Conservation (phyloP, 768 basidiomycete genomes). For the Inosperma sp. region DNA sequence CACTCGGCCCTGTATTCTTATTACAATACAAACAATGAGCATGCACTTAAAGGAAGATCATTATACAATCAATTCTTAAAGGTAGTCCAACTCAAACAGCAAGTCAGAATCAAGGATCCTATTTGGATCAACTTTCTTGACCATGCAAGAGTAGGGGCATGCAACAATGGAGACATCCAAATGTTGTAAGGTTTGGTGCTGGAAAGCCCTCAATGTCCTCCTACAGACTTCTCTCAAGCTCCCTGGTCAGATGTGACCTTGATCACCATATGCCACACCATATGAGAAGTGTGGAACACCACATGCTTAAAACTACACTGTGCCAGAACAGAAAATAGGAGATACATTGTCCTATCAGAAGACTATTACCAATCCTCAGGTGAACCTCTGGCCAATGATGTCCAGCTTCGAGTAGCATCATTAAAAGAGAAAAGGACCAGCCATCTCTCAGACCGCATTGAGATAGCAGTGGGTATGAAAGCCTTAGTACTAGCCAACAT, state of each 20-base stretch:
- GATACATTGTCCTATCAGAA: conserved; percentile 28
- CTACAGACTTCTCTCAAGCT: conserved; percentile 19
- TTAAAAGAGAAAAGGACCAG: conserved; percentile 11
- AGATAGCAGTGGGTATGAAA: conserved; percentile 27
- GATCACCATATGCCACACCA: conserved; percentile 36
- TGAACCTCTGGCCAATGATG: background rate
- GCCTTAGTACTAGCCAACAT: conserved; percentile 36
- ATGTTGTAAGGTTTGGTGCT: conserved; percentile 23
- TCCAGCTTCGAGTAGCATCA: conserved; percentile 5
- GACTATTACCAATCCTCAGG: conserved; percentile 18
- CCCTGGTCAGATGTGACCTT: conserved; percentile 34
- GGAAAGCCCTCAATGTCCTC: conserved; percentile 10
- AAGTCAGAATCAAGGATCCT: conserved; percentile 31
- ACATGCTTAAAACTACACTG: conserved; percentile 21
- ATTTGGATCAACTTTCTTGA: conserved; percentile 29
- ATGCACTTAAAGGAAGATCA: conserved; percentile 17
- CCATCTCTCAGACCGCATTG: conserved; percentile 20
- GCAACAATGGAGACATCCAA: conserved; percentile 23
- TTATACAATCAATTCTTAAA: conserved; percentile 29
- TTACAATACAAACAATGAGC: conserved; percentile 1
- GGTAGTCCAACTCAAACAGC: conserved; percentile 35
- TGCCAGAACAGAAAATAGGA: conserved; percentile 3
- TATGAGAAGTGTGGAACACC: conserved; percentile 35
- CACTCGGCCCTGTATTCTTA: conserved; percentile 21
- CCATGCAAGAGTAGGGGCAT: conserved; percentile 24